Percentiles rank a stretch among this genome's conserved stretches.
phyloP scores from a whole-genome alignment of 306 rosid species.

The Acmispon strigosus region DNA sequence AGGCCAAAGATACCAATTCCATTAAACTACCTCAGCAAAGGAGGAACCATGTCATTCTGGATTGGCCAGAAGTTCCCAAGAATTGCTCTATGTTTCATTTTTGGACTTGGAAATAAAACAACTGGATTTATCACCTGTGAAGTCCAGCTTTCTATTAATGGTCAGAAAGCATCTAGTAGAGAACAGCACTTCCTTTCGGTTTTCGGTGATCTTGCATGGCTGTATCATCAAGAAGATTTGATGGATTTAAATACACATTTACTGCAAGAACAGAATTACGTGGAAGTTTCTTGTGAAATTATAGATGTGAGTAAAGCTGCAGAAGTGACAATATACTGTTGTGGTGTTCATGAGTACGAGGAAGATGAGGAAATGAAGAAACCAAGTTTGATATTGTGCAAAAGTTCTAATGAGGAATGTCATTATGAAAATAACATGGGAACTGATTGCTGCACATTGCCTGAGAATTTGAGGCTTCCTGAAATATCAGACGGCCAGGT shows the following conservation, averaged over 20 bases:
- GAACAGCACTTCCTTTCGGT: conserved; percentile 16
- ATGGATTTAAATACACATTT: conserved; percentile 26
- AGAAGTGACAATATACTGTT: background rate
- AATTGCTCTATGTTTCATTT: conserved; percentile 16
- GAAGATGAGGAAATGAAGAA: conserved; percentile 13
- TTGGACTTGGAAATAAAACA: conserved; percentile 18
- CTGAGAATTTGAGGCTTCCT: background rate
- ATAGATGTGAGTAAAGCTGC: background rate
- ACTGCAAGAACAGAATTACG: conserved; percentile 13
- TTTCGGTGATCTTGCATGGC: conserved; percentile 18
- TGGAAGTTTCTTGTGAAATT: conserved; percentile 26
- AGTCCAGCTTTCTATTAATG: conserved; percentile 12
- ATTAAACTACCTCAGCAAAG: conserved; percentile 5
- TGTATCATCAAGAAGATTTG: conserved; percentile 18
- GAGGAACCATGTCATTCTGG: conserved; percentile 24
- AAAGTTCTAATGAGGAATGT: background rate
- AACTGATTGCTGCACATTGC: background rate
- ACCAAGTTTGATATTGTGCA: background rate
- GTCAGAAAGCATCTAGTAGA: conserved; percentile 16
- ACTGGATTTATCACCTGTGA: background rate
- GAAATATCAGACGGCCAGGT: conserved; percentile 11
- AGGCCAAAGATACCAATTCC: background rate
- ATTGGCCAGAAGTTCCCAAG: conserved; percentile 19
- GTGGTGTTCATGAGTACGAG: conserved; percentile 16
- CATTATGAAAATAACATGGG: background rate